Conservation (phyloP, 1,284 basidiomycete genomes). For the Marasmius fiardii region DNA sequence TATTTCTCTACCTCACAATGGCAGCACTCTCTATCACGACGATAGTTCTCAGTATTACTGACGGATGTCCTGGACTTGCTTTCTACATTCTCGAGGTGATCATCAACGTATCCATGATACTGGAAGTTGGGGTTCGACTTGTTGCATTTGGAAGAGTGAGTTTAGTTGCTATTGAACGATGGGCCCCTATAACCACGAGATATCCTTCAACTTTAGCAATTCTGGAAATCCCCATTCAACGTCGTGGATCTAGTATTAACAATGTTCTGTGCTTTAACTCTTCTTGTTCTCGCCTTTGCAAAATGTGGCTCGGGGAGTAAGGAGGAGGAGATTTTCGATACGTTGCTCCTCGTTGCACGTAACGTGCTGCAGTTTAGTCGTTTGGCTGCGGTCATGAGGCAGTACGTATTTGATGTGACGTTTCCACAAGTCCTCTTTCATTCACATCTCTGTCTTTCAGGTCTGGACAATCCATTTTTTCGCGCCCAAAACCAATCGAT, state of each 20-base stretch:
- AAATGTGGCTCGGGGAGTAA: conserved; percentile 74
- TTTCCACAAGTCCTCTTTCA: background rate
- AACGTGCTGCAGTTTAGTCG: conserved; percentile 91
- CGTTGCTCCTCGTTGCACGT: conserved; percentile 82
- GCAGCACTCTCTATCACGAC: conserved; percentile 87
- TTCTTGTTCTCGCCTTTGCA: conserved; percentile 81
- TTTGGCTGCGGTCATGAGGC: conserved; percentile 85
- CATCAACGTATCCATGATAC: conserved; percentile 89
- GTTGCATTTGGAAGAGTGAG: conserved; percentile 87
- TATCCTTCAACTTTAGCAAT: conserved; percentile 61
- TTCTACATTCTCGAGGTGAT: conserved; percentile 92
- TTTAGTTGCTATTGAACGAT: conserved; percentile 8
- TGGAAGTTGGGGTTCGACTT: conserved; percentile 86
- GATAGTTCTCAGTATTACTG: conserved; percentile 80
- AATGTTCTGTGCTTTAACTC: conserved; percentile 80
- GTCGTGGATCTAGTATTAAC: conserved; percentile 85
- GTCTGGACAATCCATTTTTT: conserved; percentile 92
- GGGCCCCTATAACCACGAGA: background rate
- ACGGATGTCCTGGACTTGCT: conserved; percentile 73
- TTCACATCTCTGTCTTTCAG: conserved; percentile 35
- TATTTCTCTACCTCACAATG: conserved; percentile 87
- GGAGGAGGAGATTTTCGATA: conserved; percentile 91
- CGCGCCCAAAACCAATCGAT: conserved; percentile 89
- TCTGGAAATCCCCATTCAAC: conserved; percentile 92
- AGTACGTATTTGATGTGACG: conserved; percentile 49